phyloP scores from a whole-genome alignment of 2,329 filamentous ascomycete genomes.

The Phoma sp. region DNA sequence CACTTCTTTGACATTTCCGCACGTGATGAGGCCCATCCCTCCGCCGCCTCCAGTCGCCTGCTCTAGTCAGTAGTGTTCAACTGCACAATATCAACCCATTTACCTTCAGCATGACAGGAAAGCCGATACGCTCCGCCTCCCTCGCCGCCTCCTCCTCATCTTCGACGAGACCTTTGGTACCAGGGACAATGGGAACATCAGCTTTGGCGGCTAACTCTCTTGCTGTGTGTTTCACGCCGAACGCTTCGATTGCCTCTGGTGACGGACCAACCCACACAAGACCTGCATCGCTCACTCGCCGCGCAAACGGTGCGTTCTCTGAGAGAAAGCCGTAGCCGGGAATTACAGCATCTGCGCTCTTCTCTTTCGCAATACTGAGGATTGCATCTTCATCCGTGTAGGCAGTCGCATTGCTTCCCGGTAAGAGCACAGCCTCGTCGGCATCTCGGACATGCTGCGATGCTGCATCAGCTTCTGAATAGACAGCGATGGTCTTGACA shows the following conservation, averaged over 20 bases:
- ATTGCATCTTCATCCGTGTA: slow-evolving; percentile 59
- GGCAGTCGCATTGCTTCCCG: slow-evolving; percentile 55
- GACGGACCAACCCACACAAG: slow-evolving; percentile 67
- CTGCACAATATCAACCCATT: not conserved
- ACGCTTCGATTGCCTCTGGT: slow-evolving; percentile 59
- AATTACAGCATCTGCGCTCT: slow-evolving; percentile 63
- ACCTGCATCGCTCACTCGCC: slow-evolving; percentile 59
- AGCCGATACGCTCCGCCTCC: slow-evolving; percentile 55
- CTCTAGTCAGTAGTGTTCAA: not conserved
- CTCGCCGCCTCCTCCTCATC: slow-evolving; percentile 56
- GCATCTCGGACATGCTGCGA: slow-evolving; percentile 62
- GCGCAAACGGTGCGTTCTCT: slow-evolving; percentile 68
- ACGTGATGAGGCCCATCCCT: slow-evolving; percentile 84
- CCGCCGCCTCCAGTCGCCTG: slow-evolving; percentile 59
- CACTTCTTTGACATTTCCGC: slow-evolving; percentile 72
- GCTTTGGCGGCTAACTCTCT: slow-evolving; percentile 60
- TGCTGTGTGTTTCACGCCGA: slow-evolving; percentile 66
- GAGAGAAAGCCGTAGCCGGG: slow-evolving; percentile 72
- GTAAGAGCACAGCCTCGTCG: slow-evolving; percentile 60
- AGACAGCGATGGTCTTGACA: slow-evolving; percentile 63
- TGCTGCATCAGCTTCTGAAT: slow-evolving; percentile 62
- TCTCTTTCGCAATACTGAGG: slow-evolving; percentile 59
- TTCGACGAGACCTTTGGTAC: slow-evolving; percentile 57
- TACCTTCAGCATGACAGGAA: slow-evolving; percentile 69
- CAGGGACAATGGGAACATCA: slow-evolving; percentile 62